Percentiles rank a stretch among this genome's conserved stretches.
These are phyloP conservation scores for Astraeus odoratus DNA, from an alignment of 768 basidiomycete genomes.

Conservation along the genomic window DNA sequence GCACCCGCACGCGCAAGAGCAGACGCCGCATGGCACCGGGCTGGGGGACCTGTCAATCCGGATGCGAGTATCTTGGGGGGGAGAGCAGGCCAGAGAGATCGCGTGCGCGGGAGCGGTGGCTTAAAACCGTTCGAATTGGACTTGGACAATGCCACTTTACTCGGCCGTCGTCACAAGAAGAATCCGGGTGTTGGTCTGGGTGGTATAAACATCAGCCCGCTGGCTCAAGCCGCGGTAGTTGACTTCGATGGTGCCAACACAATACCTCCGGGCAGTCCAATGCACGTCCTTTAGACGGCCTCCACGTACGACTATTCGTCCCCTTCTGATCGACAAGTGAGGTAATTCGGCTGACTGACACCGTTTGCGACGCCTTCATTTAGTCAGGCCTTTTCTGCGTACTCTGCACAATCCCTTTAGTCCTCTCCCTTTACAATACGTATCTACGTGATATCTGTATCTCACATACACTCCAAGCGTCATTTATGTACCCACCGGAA, in stretches of 20 bases:
- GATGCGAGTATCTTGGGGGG: conserved; percentile 43
- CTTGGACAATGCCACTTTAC: conserved; percentile 77
- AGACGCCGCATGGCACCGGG: conserved; percentile 7
- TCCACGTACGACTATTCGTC: neutral
- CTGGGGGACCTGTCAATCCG: conserved; percentile 3
- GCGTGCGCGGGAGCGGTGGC: conserved; percentile 30
- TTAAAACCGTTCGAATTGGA: conserved; percentile 71
- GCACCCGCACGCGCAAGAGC: conserved; percentile 7
- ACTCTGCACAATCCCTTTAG: too few species aligned
- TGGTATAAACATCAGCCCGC: conserved; percentile 28
- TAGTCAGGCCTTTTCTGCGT: too few species aligned
- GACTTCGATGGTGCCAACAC: neutral
- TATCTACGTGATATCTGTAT: too few species aligned
- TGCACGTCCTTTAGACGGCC: conserved; percentile 20
- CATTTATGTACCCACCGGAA: too few species aligned
- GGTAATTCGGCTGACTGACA: too few species aligned
- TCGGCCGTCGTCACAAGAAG: conserved; percentile 61
- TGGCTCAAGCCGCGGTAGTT: conserved; percentile 19
- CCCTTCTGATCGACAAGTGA: neutral
- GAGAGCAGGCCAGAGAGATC: conserved; percentile 66
- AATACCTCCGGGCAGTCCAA: conserved; percentile 24
- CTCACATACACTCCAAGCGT: too few species aligned
- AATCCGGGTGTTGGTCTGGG: conserved; percentile 13
- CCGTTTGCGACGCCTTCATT: too few species aligned
- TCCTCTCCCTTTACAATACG: too few species aligned